Evolutionary conservation across 345 rosid species (phyloP).

Genomic region (Barbarea vulgaris): DNA sequence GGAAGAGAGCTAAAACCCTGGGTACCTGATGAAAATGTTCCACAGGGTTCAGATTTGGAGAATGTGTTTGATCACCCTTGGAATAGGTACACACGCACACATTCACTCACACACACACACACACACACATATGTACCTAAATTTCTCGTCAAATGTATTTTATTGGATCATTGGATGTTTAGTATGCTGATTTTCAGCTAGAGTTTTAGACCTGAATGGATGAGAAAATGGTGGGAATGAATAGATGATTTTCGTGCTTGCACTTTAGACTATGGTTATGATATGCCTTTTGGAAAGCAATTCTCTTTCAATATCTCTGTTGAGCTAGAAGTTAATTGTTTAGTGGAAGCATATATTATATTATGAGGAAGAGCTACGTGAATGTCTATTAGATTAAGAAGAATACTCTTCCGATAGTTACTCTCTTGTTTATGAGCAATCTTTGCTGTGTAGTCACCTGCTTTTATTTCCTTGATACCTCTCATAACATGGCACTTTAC

Average conservation of each 20-base stretch:
- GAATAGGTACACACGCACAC: conserved; percentile 54
- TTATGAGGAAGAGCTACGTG: conserved; percentile 19
- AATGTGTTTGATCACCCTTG: conserved; percentile 65
- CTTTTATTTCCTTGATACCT: conserved; percentile 24
- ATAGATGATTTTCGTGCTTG: conserved; percentile 3
- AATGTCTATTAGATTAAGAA: background rate
- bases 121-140: conserved; percentile 6
- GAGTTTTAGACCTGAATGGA: conserved; percentile 10
- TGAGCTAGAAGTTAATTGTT: conserved; percentile 4
- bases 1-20: conserved; percentile 84
- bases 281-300: conserved; percentile 21
- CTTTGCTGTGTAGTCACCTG: conserved; percentile 12
- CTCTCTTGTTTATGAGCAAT: conserved; percentile 12
- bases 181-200: conserved; percentile 1
- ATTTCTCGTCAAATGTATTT: conserved; percentile 17
- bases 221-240: conserved; percentile 14
- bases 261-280: conserved; percentile 4
- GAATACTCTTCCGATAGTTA: background rate
- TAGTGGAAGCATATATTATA: background rate
- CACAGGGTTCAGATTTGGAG: conserved; percentile 63
- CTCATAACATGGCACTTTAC: background rate
- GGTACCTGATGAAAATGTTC: conserved; percentile 81
- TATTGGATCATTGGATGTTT: conserved; percentile 9
- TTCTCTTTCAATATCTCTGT: conserved; percentile 21
- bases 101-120: background rate